Conservation (phyloP, 306 rosid genomes). For the Boehmeria nivea region DNA sequence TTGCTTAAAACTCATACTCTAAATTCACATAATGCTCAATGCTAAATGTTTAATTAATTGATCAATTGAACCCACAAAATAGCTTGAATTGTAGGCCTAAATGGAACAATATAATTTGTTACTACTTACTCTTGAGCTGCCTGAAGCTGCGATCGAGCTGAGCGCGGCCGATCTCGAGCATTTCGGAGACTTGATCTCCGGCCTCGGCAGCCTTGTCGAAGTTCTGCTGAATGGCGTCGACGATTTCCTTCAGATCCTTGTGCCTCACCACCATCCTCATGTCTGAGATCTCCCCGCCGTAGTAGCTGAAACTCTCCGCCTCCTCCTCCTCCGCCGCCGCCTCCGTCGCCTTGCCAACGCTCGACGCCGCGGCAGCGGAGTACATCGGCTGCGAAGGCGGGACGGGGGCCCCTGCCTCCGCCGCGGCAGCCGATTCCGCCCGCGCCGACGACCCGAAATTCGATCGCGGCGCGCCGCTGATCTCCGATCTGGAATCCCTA, state of each 20-base stretch:
- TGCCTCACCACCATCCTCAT: conserved; percentile 92
- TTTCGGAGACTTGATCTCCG: conserved; percentile 76
- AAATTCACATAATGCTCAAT: background rate
- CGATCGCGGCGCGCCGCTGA: conserved; percentile 40
- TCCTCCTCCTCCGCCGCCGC: conserved; percentile 38
- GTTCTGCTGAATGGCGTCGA: conserved; percentile 69
- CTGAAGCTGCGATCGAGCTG: conserved; percentile 86
- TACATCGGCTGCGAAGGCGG: conserved; percentile 19
- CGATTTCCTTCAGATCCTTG: conserved; percentile 82
- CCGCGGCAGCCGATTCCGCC: conserved; percentile 31
- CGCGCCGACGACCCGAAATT: conserved; percentile 58
- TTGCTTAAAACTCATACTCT: background rate
- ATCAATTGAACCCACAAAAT: background rate
- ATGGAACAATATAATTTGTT: background rate
- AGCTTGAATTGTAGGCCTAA: background rate
- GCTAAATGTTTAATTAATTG: background rate
- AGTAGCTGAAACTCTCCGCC: conserved; percentile 15
- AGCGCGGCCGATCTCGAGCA: conserved; percentile 77
- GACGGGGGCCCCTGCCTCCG: conserved; percentile 1
- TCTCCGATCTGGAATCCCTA: conserved; percentile 61
- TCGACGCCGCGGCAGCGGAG: conserved; percentile 12
- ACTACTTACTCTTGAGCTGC: conserved; percentile 34
- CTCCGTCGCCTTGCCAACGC: conserved; percentile 30
- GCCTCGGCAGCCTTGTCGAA: conserved; percentile 76
- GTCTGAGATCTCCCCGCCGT: conserved; percentile 45